Evolutionary conservation across 352 stramenopile genomes (phyloP).

Genomic region (Phytophthora sansomeana): DNA sequence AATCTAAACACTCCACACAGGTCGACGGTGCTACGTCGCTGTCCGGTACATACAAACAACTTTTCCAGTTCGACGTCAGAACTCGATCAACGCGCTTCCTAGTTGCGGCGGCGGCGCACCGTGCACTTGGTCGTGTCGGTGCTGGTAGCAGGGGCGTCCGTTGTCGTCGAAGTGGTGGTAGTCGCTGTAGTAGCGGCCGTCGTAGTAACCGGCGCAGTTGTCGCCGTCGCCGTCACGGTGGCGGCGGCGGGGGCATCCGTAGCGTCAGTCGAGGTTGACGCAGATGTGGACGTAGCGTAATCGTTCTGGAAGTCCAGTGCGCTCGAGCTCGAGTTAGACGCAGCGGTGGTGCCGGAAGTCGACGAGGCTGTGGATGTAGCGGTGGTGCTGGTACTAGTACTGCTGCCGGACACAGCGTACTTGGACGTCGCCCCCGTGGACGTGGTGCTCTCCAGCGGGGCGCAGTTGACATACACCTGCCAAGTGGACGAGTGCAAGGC

Average conservation of each 20-base stretch:
- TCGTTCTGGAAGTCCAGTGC: constrained; percentile 16
- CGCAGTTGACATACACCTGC: constrained; percentile 54
- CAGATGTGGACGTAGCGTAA: constrained; percentile 20
- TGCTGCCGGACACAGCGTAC: constrained; percentile 24
- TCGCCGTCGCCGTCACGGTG: constrained; percentile 13
- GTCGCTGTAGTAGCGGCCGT: constrained; percentile 6
- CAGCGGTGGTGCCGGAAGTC: neutral
- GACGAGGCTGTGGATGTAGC: constrained; percentile 19
- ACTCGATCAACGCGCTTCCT: neutral
- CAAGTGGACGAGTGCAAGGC: constrained; percentile 45
- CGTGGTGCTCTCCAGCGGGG: constrained; percentile 20
- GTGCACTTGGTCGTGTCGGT: constrained; percentile 19
- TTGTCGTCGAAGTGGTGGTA: constrained; percentile 6
- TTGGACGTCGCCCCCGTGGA: constrained; percentile 34
- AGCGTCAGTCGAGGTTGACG: constrained; percentile 19
- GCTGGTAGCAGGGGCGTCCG: constrained; percentile 13
- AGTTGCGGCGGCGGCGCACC: constrained; percentile 16
- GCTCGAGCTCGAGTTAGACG: constrained; percentile 3
- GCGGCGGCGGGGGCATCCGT: constrained; percentile 9
- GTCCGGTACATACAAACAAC: constrained; percentile 4
- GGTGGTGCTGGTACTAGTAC: constrained; percentile 3
- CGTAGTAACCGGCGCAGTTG: constrained; percentile 4
- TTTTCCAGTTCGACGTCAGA: neutral
- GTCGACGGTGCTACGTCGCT: neutral
- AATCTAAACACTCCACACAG: constrained; percentile 30